Percentiles rank a stretch among this genome's conserved stretches.
phyloP scores from a whole-genome alignment of 192 early-diverging fungal species.

The Phlyctochytrium arcticum region DNA sequence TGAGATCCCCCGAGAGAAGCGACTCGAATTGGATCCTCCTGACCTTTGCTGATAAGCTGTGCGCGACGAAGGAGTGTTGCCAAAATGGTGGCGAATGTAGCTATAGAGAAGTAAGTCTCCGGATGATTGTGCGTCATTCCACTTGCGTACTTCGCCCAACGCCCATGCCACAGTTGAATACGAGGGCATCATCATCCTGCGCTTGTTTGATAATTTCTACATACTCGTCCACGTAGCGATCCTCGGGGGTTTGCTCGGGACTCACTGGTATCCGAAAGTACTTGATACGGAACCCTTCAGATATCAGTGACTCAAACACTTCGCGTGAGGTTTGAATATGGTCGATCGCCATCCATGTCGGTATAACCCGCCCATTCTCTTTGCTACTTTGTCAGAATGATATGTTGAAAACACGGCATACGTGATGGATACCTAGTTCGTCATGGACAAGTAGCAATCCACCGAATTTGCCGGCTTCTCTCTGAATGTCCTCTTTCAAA shows the following conservation, averaged over 20 bases:
- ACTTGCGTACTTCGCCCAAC: conserved; percentile 46
- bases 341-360: conserved; percentile 56
- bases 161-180: conserved; percentile 67
- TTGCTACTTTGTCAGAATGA: neutral
- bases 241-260: conserved; percentile 57
- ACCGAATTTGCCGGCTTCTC: conserved; percentile 38
- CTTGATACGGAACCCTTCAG: conserved; percentile 42
- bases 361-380: conserved; percentile 43
- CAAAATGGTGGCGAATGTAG: conserved; percentile 58
- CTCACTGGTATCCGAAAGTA: conserved; percentile 60
- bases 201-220: conserved; percentile 42
- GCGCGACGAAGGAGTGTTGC: conserved; percentile 55
- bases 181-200: conserved; percentile 37
- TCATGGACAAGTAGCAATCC: conserved; percentile 62
- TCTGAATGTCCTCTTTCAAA: conserved; percentile 54
- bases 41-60: conserved; percentile 35
- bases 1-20: conserved; percentile 18
- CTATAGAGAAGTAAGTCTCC: conserved; percentile 2
- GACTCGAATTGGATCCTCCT: conserved; percentile 38
- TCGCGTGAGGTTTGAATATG: conserved; percentile 54
- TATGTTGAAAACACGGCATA: neutral
- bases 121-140: neutral
- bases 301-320: conserved; percentile 45
- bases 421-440: conserved; percentile 26
- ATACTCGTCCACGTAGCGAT: conserved; percentile 60